Percentiles rank a stretch among this genome's conserved stretches.
These are phyloP conservation scores for Aspergillus saccharolyticus DNA, from an alignment of 495 filamentous ascomycete species.

Conservation along the genomic window DNA sequence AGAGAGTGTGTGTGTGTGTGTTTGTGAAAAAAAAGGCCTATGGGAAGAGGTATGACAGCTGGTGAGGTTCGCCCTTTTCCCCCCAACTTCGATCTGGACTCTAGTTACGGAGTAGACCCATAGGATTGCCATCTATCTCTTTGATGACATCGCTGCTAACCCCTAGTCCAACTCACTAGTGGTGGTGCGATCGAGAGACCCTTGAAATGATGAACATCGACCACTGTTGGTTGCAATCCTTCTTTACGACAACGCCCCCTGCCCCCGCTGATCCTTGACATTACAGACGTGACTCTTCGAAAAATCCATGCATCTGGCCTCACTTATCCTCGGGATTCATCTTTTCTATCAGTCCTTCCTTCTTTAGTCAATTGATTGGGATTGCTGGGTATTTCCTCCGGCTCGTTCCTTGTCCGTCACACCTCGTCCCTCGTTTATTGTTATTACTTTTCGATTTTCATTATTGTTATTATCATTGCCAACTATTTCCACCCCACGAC, in stretches of 20 bases:
- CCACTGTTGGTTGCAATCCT: conserved; percentile 10
- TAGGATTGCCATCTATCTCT: neutral
- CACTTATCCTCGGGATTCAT: conserved; percentile 10
- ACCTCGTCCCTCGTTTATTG: neutral
- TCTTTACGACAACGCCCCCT: neutral
- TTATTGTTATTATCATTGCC: neutral
- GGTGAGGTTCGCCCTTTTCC: too few relatives aligned
- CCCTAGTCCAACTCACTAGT: neutral
- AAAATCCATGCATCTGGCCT: conserved; percentile 18
- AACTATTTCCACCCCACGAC: neutral
- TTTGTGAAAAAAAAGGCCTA: neutral
- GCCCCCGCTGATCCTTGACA: conserved; percentile 10
- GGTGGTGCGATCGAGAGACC: neutral
- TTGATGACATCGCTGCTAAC: neutral
- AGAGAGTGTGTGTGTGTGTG: too few relatives aligned
- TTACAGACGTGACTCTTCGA: conserved; percentile 17
- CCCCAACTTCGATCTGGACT: neutral
- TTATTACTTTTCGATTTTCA: neutral
- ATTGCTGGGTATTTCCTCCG: conserved; percentile 7
- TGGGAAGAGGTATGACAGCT: neutral
- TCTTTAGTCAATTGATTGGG: conserved; percentile 14
- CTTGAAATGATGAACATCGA: neutral
- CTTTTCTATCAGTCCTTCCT: conserved; percentile 8
- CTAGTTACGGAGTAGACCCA: neutral
- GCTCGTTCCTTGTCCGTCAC: conserved; percentile 2